Base-by-base conservation (phyloP, 129 eudicot genomes). In the Kitagawia praeruptora region DNA sequence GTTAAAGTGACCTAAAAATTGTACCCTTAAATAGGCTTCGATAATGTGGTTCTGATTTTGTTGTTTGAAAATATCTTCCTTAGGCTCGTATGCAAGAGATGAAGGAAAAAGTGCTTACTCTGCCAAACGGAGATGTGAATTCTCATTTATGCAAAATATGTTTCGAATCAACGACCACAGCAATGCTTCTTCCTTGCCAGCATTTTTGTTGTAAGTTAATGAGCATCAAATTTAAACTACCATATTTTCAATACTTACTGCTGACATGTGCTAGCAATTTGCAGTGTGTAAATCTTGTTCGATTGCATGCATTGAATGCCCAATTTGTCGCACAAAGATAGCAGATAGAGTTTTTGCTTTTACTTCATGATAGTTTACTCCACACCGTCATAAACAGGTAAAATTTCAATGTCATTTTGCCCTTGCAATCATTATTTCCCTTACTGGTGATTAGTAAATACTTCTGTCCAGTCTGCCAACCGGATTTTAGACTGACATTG, bases 221-320 rank as follows among this genome's bases (percentile, higher is more conserved):
- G 34, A 4, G 34, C 74, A 47, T 40, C 73, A 47, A 78, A 12
- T 25, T 38, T 15, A 40, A 48, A 41, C 42, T 27, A 21, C 61
- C 51, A 67, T 67, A 44, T 21, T 31, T 37, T 79, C 74, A 25
- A 34, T 63, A 15, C 5, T 40, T 80, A 28, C 58, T 27, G 53
- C 84, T 56, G 31, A 44, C 72, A 53, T 37, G 45, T 48, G 63
- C 39, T 42, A 40, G 47, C 16, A 4, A 8, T 70, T 56, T 84
- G 92, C 96, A 95, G 99, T 92, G 87, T 95, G 99, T 85, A 92
- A 92, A 85, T 87, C 99, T 40, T 95, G 99, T 86, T 95, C 99
- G 27, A 87, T 95, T 78, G 97, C 99, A 38, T 95, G 99, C 79
- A 82, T 96, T 2, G 99, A 95, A 85, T 95, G 99, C 79, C 97